Percentiles rank a stretch among this genome's conserved stretches.
These are phyloP conservation scores for Hypoxylon subgilvum DNA, from an alignment of 495 filamentous ascomycete species.

Conservation along the genomic window DNA sequence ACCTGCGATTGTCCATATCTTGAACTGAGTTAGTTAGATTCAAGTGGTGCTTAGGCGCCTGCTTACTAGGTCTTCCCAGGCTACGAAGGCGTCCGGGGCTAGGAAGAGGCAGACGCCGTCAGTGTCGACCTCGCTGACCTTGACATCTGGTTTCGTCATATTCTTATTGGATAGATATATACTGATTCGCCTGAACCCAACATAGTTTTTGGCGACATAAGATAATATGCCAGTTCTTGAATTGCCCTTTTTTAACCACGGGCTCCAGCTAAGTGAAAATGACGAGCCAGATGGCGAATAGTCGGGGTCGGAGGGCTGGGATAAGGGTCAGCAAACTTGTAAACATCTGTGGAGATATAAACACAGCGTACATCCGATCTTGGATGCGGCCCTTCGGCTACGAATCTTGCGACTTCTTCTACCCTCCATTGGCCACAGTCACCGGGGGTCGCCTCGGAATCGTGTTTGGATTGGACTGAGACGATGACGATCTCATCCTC, in stretches of 20 bases:
- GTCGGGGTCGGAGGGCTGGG: constrained; percentile 45
- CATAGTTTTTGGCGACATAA: constrained; percentile 49
- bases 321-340: not conserved
- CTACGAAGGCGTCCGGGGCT: constrained; percentile 52
- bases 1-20: constrained; percentile 46
- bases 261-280: constrained; percentile 53
- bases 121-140: constrained; percentile 37
- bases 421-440: constrained; percentile 48
- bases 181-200: constrained; percentile 53
- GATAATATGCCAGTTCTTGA: constrained; percentile 47
- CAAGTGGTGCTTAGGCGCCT: not conserved
- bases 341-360: not conserved
- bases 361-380: constrained; percentile 38
- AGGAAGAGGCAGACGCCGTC: constrained; percentile 51
- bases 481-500: constrained; percentile 50
- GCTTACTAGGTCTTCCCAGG: constrained; percentile 54
- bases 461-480: constrained; percentile 44
- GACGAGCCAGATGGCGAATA: constrained; percentile 49
- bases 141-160: constrained; percentile 36
- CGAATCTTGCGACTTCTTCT: constrained; percentile 50
- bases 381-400: constrained; percentile 51
- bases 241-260: constrained; percentile 44
- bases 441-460: constrained; percentile 19
- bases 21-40: constrained; percentile 19
- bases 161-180: constrained; percentile 32